Base-by-base conservation (phyloP, 768 basidiomycete species). In the Austroboletus festivus region DNA sequence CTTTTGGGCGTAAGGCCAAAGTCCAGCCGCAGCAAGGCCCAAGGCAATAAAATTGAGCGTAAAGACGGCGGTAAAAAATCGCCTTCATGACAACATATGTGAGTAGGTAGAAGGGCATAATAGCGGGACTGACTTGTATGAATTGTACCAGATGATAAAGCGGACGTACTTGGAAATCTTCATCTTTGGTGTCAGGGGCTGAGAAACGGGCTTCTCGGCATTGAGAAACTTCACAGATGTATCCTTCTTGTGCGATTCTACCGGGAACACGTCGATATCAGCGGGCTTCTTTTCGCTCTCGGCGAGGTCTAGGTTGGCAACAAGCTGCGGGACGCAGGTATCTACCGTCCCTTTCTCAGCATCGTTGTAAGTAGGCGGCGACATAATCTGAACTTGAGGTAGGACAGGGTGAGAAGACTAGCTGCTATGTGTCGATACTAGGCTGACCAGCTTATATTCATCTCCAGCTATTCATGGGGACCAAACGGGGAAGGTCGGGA, bases 81-180 rank as follows among this genome's bases (percentile, higher is more conserved):
- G 89, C 41, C 87, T 88, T 44, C 13, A 50, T 22, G 39, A 39
- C 37, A 45, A 46, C 19, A 23, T 61, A 30, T 60, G 44, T 39
- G 28, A 47, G 9, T 8, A 3, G 13, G 16, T 21, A 6, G 22
- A 34, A 38, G 11, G 22, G 20, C n/a, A 11, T 20, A 15, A 19
- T 15, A 13, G 11, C 23, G 19, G 40, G 5, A 53, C 74, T 8
- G 49, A 83, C 87, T 85, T 73, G 59, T 91, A 90, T 0, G 82
- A 83, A 57, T 91, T 86, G 66, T 83, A 89, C 88, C 88, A 90
- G 21, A 89, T 64, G 47, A 75, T 75, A 63, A 82, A 81, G 40
- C 73, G 63, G 31, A 83, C 75, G 72, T 81, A 83, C 49, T 73
- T 78, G 1, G 84, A 79, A 23, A 74, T 74, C 59, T 80, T 77